Evolutionary conservation across 106 monocot genomes (phyloP).

Genomic region (Iris macrosiphon): DNA sequence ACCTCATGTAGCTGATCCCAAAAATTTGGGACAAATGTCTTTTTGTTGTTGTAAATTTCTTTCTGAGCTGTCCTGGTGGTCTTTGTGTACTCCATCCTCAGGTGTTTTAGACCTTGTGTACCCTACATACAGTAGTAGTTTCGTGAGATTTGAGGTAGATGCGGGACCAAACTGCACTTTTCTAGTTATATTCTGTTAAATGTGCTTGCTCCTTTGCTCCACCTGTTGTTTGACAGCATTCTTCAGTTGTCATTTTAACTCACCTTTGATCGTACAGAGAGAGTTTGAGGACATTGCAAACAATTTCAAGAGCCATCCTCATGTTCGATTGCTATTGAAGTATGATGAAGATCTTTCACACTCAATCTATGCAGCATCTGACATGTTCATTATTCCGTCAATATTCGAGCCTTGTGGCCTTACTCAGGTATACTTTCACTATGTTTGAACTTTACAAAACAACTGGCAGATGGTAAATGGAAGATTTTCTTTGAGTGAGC

Average conservation of each 20-base stretch:
- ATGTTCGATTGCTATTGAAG: slow-evolving; percentile 61
- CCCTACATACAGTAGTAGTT: no score
- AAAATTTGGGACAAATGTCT: no score
- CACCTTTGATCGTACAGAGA: slow-evolving; percentile 29
- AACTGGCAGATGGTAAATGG: no score
- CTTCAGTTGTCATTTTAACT: background rate
- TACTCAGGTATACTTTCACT: slow-evolving; percentile 60
- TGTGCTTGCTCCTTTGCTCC: background rate
- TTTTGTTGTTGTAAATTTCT: no score
- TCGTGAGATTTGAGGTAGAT: no score
- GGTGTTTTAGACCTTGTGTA: no score
- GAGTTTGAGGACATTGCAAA: slow-evolving; percentile 87
- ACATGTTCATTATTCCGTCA: slow-evolving; percentile 91
- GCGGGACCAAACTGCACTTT: no score
- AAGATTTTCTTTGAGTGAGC: no score
- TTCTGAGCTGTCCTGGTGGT: no score
- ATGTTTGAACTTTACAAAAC: no score
- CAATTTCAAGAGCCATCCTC: slow-evolving; percentile 57
- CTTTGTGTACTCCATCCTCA: no score
- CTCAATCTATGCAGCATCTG: slow-evolving; percentile 75
- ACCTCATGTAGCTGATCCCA: no score
- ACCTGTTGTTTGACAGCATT: background rate
- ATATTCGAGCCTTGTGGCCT: slow-evolving; percentile 96
- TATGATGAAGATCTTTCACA: slow-evolving; percentile 90
- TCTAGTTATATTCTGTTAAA: background rate